phyloP scores from a whole-genome alignment of 75 land plant species.

The Picea glauca region DNA sequence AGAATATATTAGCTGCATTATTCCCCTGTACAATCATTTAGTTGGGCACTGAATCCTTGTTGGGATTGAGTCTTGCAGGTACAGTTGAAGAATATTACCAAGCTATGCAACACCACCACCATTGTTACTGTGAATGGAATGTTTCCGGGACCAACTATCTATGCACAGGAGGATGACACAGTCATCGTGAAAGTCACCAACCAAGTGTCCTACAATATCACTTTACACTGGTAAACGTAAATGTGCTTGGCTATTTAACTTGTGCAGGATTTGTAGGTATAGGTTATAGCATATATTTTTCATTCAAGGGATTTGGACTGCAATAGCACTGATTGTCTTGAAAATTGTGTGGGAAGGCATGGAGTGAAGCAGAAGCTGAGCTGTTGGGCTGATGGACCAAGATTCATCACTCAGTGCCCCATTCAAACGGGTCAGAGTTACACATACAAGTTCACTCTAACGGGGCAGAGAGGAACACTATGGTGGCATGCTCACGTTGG shows the following conservation, averaged over 20 bases:
- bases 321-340: too few species aligned
- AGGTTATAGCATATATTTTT: too few species aligned
- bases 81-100: conserved; percentile 21
- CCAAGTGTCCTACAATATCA: conserved; percentile 36
- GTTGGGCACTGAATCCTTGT: background rate
- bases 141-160: conserved; percentile 60
- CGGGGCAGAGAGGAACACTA: conserved; percentile 29
- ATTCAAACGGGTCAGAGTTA: conserved; percentile 24
- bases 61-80: conserved; percentile 20
- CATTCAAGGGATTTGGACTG: too few species aligned
- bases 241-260: background rate
- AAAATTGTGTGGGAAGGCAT: conserved; percentile 29
- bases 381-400: conserved; percentile 51
- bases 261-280: background rate
- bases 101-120: conserved; percentile 33
- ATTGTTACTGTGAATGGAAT: conserved; percentile 46
- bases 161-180: conserved; percentile 46
- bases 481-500: conserved; percentile 56
- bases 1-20: background rate
- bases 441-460: conserved; percentile 21
- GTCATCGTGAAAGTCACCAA: conserved; percentile 47
- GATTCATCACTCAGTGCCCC: conserved; percentile 48
- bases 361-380: conserved; percentile 39
- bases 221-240: conserved; percentile 36
- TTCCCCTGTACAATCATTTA: background rate